Conservation (phyloP, 441 rosid species). For the Raphanus hybrid region DNA sequence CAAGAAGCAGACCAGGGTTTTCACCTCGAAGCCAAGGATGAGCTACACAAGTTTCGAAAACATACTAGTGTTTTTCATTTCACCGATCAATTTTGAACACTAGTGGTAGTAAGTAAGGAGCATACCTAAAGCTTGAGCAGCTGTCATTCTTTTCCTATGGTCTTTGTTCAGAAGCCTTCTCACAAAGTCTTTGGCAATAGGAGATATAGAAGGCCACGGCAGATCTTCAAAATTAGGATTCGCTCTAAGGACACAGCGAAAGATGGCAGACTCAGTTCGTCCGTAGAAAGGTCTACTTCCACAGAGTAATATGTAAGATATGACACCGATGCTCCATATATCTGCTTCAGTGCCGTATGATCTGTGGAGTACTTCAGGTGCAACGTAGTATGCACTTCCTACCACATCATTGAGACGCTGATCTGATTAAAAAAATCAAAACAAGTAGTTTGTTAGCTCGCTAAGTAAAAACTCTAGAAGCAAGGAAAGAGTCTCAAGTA, state of each 20-base stretch:
- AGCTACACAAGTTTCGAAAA: conserved; percentile 39
- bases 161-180: conserved; percentile 71
- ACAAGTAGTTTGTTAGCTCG: neutral
- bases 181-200: conserved; percentile 67
- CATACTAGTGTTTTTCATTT: conserved; percentile 21
- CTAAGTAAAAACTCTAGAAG: conserved; percentile 5
- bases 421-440: conserved; percentile 50
- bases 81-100: conserved; percentile 15
- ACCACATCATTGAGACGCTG: conserved; percentile 74
- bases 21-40: conserved; percentile 65
- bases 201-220: conserved; percentile 71
- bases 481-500: conserved; percentile 8
- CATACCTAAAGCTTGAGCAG: conserved; percentile 69
- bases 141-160: conserved; percentile 76
- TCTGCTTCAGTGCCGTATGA: conserved; percentile 71
- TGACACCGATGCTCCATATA: conserved; percentile 78
- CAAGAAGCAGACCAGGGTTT: conserved; percentile 55
- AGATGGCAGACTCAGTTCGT: conserved; percentile 73
- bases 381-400: conserved; percentile 80
- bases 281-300: conserved; percentile 82
- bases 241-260: conserved; percentile 71
- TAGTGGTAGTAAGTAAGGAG: neutral
- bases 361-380: conserved; percentile 75
- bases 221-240: conserved; percentile 65
- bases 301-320: conserved; percentile 68